These are phyloP conservation scores for Penicillium sp. DNA, from an alignment of 2,329 filamentous ascomycete species.

Conservation along the genomic window DNA sequence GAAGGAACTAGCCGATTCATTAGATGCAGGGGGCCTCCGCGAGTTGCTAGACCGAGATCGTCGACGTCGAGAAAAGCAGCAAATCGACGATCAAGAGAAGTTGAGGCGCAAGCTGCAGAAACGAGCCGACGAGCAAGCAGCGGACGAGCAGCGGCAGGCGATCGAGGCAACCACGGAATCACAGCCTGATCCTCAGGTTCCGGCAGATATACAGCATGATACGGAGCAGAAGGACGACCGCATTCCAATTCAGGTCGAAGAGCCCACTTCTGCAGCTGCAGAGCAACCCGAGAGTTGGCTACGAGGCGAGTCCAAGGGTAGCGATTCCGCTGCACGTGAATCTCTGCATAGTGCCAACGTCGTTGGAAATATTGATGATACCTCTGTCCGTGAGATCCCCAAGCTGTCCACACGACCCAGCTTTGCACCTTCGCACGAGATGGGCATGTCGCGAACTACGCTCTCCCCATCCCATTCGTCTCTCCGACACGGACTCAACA, in stretches of 20 bases:
- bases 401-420: slow-evolving; percentile 27
- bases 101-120: slow-evolving; percentile 47
- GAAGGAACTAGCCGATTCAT: slow-evolving; percentile 69
- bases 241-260: slow-evolving; percentile 4
- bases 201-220: slow-evolving; percentile 2
- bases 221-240: neutral
- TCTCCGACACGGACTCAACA: slow-evolving; percentile 42
- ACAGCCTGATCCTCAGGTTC: neutral
- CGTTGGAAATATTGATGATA: slow-evolving; percentile 33
- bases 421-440: slow-evolving; percentile 33
- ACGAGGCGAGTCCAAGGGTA: slow-evolving; percentile 30
- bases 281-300: slow-evolving; percentile 31
- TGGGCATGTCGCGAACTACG: slow-evolving; percentile 31
- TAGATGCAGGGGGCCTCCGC: slow-evolving; percentile 77
- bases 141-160: slow-evolving; percentile 2
- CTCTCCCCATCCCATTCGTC: slow-evolving; percentile 41
- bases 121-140: slow-evolving; percentile 50
- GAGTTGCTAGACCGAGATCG: slow-evolving; percentile 87
- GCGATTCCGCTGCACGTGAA: slow-evolving; percentile 18
- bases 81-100: slow-evolving; percentile 62
- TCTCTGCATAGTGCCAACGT: slow-evolving; percentile 31
- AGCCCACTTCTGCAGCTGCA: slow-evolving; percentile 2
- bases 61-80: slow-evolving; percentile 70
- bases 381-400: slow-evolving; percentile 27
- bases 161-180: neutral